Percentiles rank a stretch among this genome's conserved stretches.
Conservation (phyloP, 192 early-diverging fungal genomes). For the Backusella psychrophila region DNA sequence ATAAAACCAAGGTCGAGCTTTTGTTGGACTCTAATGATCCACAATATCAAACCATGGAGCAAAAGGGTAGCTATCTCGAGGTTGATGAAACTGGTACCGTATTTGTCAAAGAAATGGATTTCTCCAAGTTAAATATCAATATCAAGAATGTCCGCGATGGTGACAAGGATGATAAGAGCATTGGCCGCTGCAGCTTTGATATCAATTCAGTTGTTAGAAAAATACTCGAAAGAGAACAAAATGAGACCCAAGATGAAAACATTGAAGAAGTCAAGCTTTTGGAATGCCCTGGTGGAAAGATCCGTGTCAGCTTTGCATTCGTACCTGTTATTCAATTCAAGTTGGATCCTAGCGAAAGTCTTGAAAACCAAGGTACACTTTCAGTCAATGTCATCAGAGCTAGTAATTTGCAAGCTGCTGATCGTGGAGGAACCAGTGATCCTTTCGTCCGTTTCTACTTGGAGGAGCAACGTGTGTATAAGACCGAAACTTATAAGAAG, state of each 20-base stretch:
- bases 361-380: conserved; percentile 66
- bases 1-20: conserved; percentile 39
- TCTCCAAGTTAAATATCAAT: conserved; percentile 44
- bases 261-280: conserved; percentile 13
- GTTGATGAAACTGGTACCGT: conserved; percentile 45
- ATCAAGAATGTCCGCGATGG: conserved; percentile 34
- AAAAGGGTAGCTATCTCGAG: conserved; percentile 30
- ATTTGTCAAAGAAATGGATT: conserved; percentile 59
- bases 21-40: conserved; percentile 44
- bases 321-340: conserved; percentile 44
- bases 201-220: background rate
- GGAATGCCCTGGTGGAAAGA: conserved; percentile 26
- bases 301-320: conserved; percentile 44
- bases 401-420: conserved; percentile 61
- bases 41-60: conserved; percentile 41
- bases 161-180: conserved; percentile 36
- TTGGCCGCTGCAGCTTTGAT: conserved; percentile 13
- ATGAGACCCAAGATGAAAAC: conserved; percentile 4
- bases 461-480: conserved; percentile 65
- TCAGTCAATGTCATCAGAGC: conserved; percentile 58
- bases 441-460: conserved; percentile 67
- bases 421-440: conserved; percentile 70
- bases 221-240: background rate
- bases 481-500: conserved; percentile 72
- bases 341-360: conserved; percentile 45